Percentiles rank a stretch among this genome's conserved stretches.
Conservation (phyloP, 1,139 yeast species). For the Chernovozyma sophiae-reginae region DNA sequence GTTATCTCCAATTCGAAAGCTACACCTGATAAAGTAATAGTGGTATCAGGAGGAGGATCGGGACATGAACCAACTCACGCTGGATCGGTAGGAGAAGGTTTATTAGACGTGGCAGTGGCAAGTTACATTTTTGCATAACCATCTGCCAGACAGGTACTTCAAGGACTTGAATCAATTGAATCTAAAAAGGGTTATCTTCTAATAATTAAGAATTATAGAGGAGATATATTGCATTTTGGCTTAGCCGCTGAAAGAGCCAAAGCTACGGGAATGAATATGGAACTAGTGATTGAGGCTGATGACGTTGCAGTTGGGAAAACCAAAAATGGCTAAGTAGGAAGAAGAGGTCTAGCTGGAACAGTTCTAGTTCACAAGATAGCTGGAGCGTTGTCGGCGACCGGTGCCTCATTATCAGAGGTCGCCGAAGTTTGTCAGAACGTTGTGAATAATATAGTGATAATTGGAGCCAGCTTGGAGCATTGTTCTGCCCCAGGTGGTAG, state of each 20-base stretch:
- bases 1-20: conserved; percentile 50
- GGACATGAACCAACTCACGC: conserved; percentile 96
- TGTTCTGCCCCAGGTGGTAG: conserved; percentile 86
- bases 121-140: conserved; percentile 93
- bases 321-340: conserved; percentile 86
- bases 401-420: conserved; percentile 40
- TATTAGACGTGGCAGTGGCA: conserved; percentile 82
- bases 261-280: conserved; percentile 67
- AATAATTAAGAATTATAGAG: conserved; percentile 87
- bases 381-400: conserved; percentile 67
- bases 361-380: conserved; percentile 78
- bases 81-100: conserved; percentile 82
- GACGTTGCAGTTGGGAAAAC: conserved; percentile 89
- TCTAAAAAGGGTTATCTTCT: conserved; percentile 70
- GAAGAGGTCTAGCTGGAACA: conserved; percentile 93
- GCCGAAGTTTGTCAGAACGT: conserved; percentile 57
- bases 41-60: conserved; percentile 90
- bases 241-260: conserved; percentile 85
- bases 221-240: conserved; percentile 90
- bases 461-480: conserved; percentile 87
- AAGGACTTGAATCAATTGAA: conserved; percentile 39
- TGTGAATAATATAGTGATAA: conserved; percentile 67
- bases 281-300: conserved; percentile 73
- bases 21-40: conserved; percentile 45
- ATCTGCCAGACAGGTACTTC: conserved; percentile 78